A percentile compares a stretch with the other conserved stretches of the same genome.
phyloP scores from a whole-genome alignment of 306 rosid genomes.

The Cucumis melo region DNA sequence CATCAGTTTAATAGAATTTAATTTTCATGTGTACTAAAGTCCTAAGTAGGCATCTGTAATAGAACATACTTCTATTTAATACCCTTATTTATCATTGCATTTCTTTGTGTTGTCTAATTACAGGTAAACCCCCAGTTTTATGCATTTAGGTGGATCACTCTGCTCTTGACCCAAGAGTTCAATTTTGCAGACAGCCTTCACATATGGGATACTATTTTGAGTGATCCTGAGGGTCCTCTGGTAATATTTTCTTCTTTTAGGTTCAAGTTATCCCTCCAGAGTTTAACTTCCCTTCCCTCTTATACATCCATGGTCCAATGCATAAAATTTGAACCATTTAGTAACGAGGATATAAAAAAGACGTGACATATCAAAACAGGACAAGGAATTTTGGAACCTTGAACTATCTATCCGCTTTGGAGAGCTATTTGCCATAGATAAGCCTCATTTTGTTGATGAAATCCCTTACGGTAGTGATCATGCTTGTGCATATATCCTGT shows the following conservation, averaged over 20 bases:
- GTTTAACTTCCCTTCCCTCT: background rate
- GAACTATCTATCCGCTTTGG: background rate
- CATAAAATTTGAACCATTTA: background rate
- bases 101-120: conserved; percentile 13
- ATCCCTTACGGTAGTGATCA: background rate
- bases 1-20: background rate
- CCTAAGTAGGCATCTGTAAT: background rate
- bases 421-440: background rate
- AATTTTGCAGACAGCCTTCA: conserved; percentile 92
- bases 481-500: background rate
- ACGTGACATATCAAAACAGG: background rate
- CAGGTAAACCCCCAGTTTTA: conserved; percentile 99
- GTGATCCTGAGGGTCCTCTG: conserved; percentile 96
- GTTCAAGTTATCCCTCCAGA: background rate
- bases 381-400: background rate
- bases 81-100: background rate
- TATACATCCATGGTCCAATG: background rate
- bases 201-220: conserved; percentile 88
- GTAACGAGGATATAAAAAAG: background rate
- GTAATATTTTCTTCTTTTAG: conserved; percentile 21
- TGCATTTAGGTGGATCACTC: conserved; percentile 99
- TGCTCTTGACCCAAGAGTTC: conserved; percentile 92
- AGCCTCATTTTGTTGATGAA: background rate
- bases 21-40: background rate
- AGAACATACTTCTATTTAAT: background rate